phyloP scores from a whole-genome alignment of 768 basidiomycete genomes.

The Pleurotus pulmonarius region DNA sequence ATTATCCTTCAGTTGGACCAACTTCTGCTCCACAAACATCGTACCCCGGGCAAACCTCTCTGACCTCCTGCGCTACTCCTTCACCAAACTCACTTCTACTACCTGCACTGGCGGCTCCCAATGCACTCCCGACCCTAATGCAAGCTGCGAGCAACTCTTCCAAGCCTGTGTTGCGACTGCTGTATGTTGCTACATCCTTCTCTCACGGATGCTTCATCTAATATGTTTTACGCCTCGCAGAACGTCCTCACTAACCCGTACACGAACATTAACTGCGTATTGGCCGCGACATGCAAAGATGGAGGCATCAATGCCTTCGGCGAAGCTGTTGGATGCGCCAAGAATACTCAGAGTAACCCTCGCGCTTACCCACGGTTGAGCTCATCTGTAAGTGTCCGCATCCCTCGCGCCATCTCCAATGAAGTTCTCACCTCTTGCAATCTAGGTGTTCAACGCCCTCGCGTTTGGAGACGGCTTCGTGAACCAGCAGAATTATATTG shows the following conservation, averaged over 20 bases:
- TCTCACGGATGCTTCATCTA: neutral
- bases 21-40: conserved; percentile 9
- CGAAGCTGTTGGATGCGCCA: conserved; percentile 10
- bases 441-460: conserved; percentile 7
- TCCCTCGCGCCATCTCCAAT: neutral
- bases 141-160: conserved; percentile 12
- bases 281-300: conserved; percentile 9
- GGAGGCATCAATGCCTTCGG: conserved; percentile 10
- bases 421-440: neutral
- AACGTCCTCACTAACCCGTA: conserved; percentile 10
- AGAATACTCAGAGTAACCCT: conserved; percentile 8
- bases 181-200: neutral
- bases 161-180: conserved; percentile 1
- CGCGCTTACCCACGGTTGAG: conserved; percentile 10
- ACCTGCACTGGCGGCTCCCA: conserved; percentile 1
- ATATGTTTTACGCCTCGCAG: neutral
- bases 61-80: conserved; percentile 11
- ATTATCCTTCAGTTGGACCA: conserved; percentile 9
- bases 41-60: conserved; percentile 11
- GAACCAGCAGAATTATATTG: conserved; percentile 11
- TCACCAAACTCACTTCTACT: conserved; percentile 6
- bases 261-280: conserved; percentile 6
- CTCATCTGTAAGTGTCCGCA: conserved; percentile 1
- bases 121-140: conserved; percentile 8
- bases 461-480: conserved; percentile 1